Evolutionary conservation across 2,329 filamentous ascomycete species (phyloP), one percentile per base, ranked within the genome.

Genomic region (Hymenoscyphus fructigenus): DNA sequence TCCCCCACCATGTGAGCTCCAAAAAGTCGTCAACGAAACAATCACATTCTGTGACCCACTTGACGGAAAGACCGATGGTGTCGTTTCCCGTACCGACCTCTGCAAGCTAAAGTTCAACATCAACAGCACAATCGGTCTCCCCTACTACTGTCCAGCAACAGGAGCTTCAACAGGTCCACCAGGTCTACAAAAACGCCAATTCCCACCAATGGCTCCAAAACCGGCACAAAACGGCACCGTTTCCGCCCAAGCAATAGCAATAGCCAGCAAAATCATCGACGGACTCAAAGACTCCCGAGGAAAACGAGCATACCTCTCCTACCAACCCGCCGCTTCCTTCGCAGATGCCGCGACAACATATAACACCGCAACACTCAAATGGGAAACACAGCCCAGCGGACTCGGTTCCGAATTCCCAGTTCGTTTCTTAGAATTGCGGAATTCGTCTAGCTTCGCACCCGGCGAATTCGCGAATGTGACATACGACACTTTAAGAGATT

Each of bases 401-500:
- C 74, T 72, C 4, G 77, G 77, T 38, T 77, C 75, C 9, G 74
- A 76, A 66, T 79, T 73, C 58, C 76, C 82, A 0, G 74, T 77
- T n/a, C 76, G 77, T 5, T 82, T 78, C 67, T 60, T 84, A 7
- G 68, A 82, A 67, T 74, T 80, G 0, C 62, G 74, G 1, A 70
- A 81, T 61, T 62, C 76, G 12, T 75, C 76, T 64, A 82, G 80
- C 69, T 75, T 84, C n/a, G 32, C 75, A 5, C 72, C 75, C 47
- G 28, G 28, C 28, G 28, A 29, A 29, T 76, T 85, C 4, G 73
- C 80, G 67, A 74, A 76, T 63, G 79, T 86, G 29, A 85, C 83
- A 20, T 86, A 85, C 73, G 83, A 87, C 71, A 85, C 81, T 0
- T 77, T 87, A 5, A 77, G 79, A n/a, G 77, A 79, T 17, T 87